Evolutionary conservation across 352 stramenopile genomes (phyloP).

Genomic region (Lagenidium giganteum): DNA sequence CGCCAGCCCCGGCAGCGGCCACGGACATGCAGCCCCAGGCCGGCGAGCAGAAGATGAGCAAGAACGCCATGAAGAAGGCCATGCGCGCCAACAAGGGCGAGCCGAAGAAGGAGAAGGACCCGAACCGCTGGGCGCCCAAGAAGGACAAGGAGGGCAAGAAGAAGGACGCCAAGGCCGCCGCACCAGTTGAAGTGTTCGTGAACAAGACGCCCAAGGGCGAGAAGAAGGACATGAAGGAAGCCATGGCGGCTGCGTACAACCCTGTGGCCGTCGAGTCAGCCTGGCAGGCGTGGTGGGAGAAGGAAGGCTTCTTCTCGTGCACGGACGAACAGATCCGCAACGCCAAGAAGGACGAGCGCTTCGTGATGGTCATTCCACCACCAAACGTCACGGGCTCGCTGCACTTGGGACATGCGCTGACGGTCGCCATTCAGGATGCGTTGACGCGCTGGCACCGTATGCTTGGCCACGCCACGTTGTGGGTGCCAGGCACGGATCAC

Average conservation of each 20-base stretch:
- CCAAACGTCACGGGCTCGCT: slow-evolving; percentile 88
- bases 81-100: slow-evolving; percentile 61
- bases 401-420: slow-evolving; percentile 99
- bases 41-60: slow-evolving; percentile 85
- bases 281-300: slow-evolving; percentile 99
- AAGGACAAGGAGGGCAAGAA: slow-evolving; percentile 85
- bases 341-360: slow-evolving; percentile 83
- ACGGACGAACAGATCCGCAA: slow-evolving; percentile 80
- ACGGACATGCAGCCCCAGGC: neutral
- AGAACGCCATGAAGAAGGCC: slow-evolving; percentile 96
- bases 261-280: slow-evolving; percentile 95
- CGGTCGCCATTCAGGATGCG: slow-evolving; percentile 96
- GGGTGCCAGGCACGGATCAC: slow-evolving; percentile 97
- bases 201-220: slow-evolving; percentile 93
- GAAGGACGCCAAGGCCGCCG: slow-evolving; percentile 45
- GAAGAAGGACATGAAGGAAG: slow-evolving; percentile 90
- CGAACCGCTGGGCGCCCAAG: slow-evolving; percentile 86
- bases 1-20: slow-evolving; percentile 11
- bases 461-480: slow-evolving; percentile 96
- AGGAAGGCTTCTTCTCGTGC: slow-evolving; percentile 93
- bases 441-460: slow-evolving; percentile 98
- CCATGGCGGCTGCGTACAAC: slow-evolving; percentile 95
- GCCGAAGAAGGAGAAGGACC: slow-evolving; percentile 95
- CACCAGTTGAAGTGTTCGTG: slow-evolving; percentile 61
- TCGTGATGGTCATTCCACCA: slow-evolving; percentile 96